Percentiles rank a stretch among this genome's conserved stretches.
Evolutionary conservation across 2,329 filamentous ascomycete species (phyloP).

Genomic region (Phoma sp.): DNA sequence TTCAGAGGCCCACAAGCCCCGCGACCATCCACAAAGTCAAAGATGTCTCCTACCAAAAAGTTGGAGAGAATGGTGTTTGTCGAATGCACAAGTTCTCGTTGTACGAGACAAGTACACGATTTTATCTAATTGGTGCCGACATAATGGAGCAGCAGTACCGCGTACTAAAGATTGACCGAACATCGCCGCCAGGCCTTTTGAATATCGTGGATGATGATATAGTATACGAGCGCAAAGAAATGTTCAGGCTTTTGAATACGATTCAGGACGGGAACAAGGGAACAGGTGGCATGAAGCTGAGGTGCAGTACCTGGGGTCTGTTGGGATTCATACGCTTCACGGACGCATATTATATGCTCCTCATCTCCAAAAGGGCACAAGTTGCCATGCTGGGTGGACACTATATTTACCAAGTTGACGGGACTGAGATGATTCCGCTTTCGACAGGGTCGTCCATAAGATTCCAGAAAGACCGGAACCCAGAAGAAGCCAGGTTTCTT

Average conservation of each 20-base stretch:
- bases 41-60: conserved; percentile 49
- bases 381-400: conserved; percentile 96
- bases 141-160: conserved; percentile 87
- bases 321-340: conserved; percentile 97
- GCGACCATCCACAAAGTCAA: conserved; percentile 46
- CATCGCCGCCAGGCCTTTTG: conserved; percentile 77
- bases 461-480: conserved; percentile 79
- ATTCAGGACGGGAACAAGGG: conserved; percentile 95
- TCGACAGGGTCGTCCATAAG: conserved; percentile 71
- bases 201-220: conserved; percentile 93
- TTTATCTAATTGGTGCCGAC: conserved; percentile 93
- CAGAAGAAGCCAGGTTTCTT: conserved; percentile 88
- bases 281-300: conserved; percentile 86
- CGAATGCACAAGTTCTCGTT: conserved; percentile 95
- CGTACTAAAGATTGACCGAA: conserved; percentile 93
- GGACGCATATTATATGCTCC: conserved; percentile 93
- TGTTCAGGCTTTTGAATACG: conserved; percentile 89
- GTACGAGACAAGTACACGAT: conserved; percentile 91
- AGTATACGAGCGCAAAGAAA: conserved; percentile 88
- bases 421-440: conserved; percentile 87
- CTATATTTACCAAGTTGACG: conserved; percentile 94
- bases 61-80: conserved; percentile 51
- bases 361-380: conserved; percentile 94
- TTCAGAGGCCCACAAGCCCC: conserved; percentile 49
- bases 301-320: conserved; percentile 90